These are phyloP conservation scores for Cyclotella cryptica DNA, from an alignment of 108 stramenopile genomes.

Conservation along the genomic window DNA sequence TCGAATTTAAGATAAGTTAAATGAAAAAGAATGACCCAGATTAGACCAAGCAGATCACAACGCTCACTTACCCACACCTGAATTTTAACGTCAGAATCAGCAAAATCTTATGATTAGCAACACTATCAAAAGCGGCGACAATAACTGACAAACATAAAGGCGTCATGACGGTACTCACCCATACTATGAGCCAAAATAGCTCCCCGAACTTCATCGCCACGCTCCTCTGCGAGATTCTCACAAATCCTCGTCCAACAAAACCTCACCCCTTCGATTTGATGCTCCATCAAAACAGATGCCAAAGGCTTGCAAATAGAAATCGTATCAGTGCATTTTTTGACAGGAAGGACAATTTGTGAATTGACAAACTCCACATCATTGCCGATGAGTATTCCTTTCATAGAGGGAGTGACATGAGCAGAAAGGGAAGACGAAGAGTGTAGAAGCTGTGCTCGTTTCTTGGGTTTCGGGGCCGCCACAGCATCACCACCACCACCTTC, in stretches of 20 bases:
- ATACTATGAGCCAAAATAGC: constrained; percentile 82
- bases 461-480: constrained; percentile 20
- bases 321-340: constrained; percentile 24
- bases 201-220: constrained; percentile 50
- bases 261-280: constrained; percentile 75
- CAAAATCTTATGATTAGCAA: too few species aligned
- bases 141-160: not conserved
- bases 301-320: constrained; percentile 56
- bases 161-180: constrained; percentile 32
- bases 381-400: constrained; percentile 24
- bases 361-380: constrained; percentile 27
- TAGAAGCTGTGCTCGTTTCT: constrained; percentile 55
- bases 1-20: not conserved
- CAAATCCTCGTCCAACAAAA: constrained; percentile 78
- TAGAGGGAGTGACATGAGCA: constrained; percentile 3
- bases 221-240: constrained; percentile 45
- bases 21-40: not conserved
- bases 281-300: constrained; percentile 62
- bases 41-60: not conserved
- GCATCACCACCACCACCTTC: not conserved
- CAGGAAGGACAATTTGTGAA: constrained; percentile 42
- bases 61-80: constrained; percentile 32
- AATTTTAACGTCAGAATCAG: not conserved
- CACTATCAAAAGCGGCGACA: too few species aligned
- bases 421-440: not conserved